phyloP scores from a whole-genome alignment of 345 rosid species.

The Pistacia atlantica region DNA sequence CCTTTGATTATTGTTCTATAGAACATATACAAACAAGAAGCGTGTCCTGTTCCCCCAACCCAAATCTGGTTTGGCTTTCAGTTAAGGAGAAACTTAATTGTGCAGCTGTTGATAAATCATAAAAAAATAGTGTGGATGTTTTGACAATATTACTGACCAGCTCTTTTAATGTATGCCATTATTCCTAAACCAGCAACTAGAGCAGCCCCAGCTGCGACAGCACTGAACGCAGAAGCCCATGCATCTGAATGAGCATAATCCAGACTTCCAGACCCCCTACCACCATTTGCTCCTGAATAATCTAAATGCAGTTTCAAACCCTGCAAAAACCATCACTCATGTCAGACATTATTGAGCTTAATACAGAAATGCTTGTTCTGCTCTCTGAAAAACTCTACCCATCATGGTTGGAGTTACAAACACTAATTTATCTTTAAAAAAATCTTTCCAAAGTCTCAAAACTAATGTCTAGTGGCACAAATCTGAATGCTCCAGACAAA shows the following conservation, averaged over 20 bases:
- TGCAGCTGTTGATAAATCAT: slow-evolving; percentile 8
- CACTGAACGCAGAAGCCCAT: slow-evolving; percentile 87
- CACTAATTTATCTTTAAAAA: too few relatives aligned
- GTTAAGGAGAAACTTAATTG: slow-evolving; percentile 8
- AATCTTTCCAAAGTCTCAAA: background rate
- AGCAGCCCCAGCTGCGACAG: slow-evolving; percentile 95
- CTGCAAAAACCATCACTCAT: slow-evolving; percentile 43
- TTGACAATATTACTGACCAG: slow-evolving; percentile 39
- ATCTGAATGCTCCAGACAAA: background rate
- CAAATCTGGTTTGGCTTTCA: slow-evolving; percentile 10
- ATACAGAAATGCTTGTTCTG: background rate
- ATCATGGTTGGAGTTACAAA: background rate
- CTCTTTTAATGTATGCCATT: slow-evolving; percentile 75
- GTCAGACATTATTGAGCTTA: background rate
- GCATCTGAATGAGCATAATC: slow-evolving; percentile 72
- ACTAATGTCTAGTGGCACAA: background rate
- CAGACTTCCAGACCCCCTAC: slow-evolving; percentile 45
- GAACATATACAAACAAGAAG: slow-evolving; percentile 9
- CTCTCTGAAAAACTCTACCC: background rate
- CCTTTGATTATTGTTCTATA: slow-evolving; percentile 14
- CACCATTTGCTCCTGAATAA: slow-evolving; percentile 47
- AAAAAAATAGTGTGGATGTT: background rate
- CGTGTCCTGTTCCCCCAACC: background rate
- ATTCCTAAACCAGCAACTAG: slow-evolving; percentile 84
- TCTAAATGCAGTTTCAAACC: slow-evolving; percentile 91